These are phyloP conservation scores for Eudorina sp. DNA, from an alignment of 139 green algal species.

Conservation along the genomic window DNA sequence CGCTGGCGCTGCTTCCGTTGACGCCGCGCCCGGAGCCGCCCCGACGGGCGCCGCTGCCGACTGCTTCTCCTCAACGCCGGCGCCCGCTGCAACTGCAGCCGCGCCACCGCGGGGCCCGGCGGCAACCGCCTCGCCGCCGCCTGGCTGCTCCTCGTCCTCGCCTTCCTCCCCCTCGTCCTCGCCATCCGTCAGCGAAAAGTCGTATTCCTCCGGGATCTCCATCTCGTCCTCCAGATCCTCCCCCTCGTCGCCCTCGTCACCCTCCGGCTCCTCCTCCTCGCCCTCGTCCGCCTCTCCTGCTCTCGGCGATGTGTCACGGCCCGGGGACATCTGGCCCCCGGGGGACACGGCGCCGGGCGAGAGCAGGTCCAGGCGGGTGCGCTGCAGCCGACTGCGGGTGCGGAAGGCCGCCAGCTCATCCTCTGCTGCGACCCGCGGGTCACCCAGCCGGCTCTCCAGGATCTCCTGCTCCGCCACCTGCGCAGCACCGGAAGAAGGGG, in stretches of 20 bases:
- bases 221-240: slow-evolving; percentile 18
- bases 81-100: background rate
- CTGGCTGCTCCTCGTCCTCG: background rate
- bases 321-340: too few species aligned
- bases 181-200: background rate
- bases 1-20: background rate
- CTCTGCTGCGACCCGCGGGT: background rate
- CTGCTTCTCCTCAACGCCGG: background rate
- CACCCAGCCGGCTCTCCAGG: slow-evolving; percentile 16
- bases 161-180: background rate
- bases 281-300: background rate
- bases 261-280: background rate
- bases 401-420: slow-evolving; percentile 21
- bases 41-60: background rate
- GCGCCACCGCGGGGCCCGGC: too few species aligned
- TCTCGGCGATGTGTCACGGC: too few species aligned
- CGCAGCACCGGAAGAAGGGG: background rate
- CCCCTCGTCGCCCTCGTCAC: background rate
- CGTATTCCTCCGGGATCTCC: slow-evolving; percentile 4
- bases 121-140: too few species aligned
- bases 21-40: background rate
- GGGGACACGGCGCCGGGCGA: background rate
- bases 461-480: slow-evolving; percentile 44
- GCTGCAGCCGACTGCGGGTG: background rate
- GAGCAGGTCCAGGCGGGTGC: background rate